Conservation (phyloP, 2,329 filamentous ascomycete genomes). For the Aspergillus sp. region DNA sequence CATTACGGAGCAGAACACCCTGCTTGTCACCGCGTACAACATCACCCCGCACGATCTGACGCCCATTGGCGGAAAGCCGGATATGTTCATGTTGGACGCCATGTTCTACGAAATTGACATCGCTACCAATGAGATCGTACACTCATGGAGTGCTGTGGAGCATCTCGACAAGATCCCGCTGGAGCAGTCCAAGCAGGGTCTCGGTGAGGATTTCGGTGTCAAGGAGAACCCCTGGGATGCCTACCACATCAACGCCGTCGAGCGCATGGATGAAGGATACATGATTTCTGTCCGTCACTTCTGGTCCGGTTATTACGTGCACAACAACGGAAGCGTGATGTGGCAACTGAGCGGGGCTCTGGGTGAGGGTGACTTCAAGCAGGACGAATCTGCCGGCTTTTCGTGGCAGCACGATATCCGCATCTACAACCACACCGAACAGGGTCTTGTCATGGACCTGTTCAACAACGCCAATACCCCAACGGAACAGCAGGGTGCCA, state of each 20-base stretch:
- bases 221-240: conserved; percentile 27
- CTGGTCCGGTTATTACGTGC: conserved; percentile 27
- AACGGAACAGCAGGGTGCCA: conserved; percentile 11
- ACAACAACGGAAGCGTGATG: conserved; percentile 23
- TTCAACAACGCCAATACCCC: conserved; percentile 29
- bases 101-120: conserved; percentile 31
- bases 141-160: conserved; percentile 29
- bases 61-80: conserved; percentile 21
- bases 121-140: conserved; percentile 26
- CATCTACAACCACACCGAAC: conserved; percentile 27
- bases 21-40: conserved; percentile 31
- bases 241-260: conserved; percentile 32
- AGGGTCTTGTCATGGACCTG: conserved; percentile 24
- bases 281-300: conserved; percentile 31
- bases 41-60: conserved; percentile 27
- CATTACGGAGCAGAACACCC: conserved; percentile 26
- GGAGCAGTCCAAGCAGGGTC: conserved; percentile 19
- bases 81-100: conserved; percentile 27
- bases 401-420: conserved; percentile 34
- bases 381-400: conserved; percentile 14
- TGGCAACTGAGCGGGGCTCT: conserved; percentile 22
- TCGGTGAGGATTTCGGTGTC: conserved; percentile 11
- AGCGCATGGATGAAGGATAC: conserved; percentile 26
- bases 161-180: conserved; percentile 25
- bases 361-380: conserved; percentile 20